Evolutionary conservation across 179 eudicot species (phyloP).

Genomic region (Nepenthes alata): DNA sequence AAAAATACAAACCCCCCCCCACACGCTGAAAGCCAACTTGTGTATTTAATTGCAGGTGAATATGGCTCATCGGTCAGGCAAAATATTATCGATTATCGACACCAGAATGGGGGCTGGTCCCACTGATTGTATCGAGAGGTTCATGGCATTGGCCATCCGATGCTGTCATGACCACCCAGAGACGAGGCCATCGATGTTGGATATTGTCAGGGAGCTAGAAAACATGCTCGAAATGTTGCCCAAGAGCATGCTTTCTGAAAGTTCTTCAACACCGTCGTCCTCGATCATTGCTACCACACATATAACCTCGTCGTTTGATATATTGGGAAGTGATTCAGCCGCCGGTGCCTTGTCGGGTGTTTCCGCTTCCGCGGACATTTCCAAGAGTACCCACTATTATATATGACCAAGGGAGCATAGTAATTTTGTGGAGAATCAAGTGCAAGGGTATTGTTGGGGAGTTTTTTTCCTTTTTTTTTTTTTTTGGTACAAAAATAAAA

Average conservation of each 20-base stretch:
- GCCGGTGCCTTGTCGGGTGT: slow-evolving; percentile 12
- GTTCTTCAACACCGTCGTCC: slow-evolving; percentile 24
- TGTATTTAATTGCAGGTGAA: slow-evolving; percentile 26
- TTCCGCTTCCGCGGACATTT: slow-evolving; percentile 9
- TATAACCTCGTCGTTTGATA: slow-evolving; percentile 20
- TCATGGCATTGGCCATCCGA: slow-evolving; percentile 38
- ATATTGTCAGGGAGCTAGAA: slow-evolving; percentile 64
- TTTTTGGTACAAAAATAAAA: no score
- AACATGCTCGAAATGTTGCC: slow-evolving; percentile 31
- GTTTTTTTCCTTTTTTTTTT: no score
- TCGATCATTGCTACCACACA: slow-evolving; percentile 9
- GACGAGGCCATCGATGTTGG: slow-evolving; percentile 52
- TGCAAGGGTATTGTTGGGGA: no score
- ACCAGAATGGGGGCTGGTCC: slow-evolving; percentile 48
- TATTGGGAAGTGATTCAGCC: slow-evolving; percentile 34
- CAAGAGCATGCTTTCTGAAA: slow-evolving; percentile 25
- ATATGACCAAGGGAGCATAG: no score
- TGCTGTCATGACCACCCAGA: slow-evolving; percentile 51
- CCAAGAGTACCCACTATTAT: no score
- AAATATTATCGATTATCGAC: slow-evolving; percentile 34
- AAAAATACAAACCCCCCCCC: no score
- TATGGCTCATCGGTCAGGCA: slow-evolving; percentile 33
- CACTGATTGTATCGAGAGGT: slow-evolving; percentile 42
- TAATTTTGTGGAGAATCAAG: no score
- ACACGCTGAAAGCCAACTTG: no score